These are phyloP conservation scores for Ceratocystis eucalypticola DNA, from an alignment of 2,329 filamentous ascomycete species.

Conservation along the genomic window DNA sequence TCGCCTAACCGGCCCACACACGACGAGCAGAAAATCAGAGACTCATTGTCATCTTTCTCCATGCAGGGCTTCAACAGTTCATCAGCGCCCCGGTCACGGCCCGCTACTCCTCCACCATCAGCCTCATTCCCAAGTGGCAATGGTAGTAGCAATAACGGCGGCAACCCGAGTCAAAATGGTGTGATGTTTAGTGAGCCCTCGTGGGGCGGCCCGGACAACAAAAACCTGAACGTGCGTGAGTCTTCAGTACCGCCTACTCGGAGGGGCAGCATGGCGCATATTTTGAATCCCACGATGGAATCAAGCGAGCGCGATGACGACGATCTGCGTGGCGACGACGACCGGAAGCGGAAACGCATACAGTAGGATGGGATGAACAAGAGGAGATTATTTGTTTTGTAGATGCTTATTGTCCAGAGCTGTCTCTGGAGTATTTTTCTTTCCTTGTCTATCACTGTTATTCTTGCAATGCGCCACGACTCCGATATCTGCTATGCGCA, in stretches of 20 bases:
- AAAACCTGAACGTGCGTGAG: slow-evolving; percentile 39
- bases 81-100: slow-evolving; percentile 35
- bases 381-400: neutral
- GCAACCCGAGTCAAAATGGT: slow-evolving; percentile 26
- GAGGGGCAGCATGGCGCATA: slow-evolving; percentile 49
- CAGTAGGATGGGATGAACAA: slow-evolving; percentile 26
- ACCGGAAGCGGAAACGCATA: slow-evolving; percentile 49
- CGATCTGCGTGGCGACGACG: slow-evolving; percentile 44
- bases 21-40: slow-evolving; percentile 43
- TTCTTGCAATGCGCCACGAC: neutral
- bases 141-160: slow-evolving; percentile 19
- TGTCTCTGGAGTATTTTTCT: neutral
- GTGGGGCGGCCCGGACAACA: slow-evolving; percentile 39
- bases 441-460: neutral
- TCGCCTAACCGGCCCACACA: slow-evolving; percentile 38
- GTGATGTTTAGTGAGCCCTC: slow-evolving; percentile 39
- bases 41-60: slow-evolving; percentile 44
- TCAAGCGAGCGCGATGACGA: slow-evolving; percentile 40
- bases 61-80: slow-evolving; percentile 32
- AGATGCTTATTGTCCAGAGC: neutral
- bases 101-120: slow-evolving; percentile 38
- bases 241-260: slow-evolving; percentile 44
- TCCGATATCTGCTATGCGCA: neutral
- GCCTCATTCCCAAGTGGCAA: slow-evolving; percentile 34
- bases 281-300: slow-evolving; percentile 47